Percentiles rank a stretch among this genome's conserved stretches.
Evolutionary conservation across 768 basidiomycete genomes (phyloP).

Genomic region (Pleurotus tuber-regium): DNA sequence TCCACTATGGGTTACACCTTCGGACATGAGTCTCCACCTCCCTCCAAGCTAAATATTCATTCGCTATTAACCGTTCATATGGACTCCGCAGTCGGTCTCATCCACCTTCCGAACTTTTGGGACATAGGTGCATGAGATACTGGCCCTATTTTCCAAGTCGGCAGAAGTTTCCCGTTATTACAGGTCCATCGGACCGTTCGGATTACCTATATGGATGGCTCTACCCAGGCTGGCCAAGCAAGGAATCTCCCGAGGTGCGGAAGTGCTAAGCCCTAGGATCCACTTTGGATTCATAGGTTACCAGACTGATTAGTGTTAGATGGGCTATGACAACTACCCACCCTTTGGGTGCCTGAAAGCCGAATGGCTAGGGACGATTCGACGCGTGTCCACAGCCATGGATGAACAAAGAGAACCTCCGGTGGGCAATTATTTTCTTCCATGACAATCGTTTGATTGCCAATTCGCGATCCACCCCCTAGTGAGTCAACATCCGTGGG

Average conservation of each 20-base stretch:
- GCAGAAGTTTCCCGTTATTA: neutral
- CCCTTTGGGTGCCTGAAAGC: neutral
- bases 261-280: neutral
- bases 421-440: neutral
- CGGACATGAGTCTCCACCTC: neutral
- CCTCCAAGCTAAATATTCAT: neutral
- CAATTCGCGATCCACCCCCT: neutral
- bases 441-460: neutral
- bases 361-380: neutral
- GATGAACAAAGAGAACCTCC: neutral
- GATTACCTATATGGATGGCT: neutral
- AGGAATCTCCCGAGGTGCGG: neutral
- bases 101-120: constrained; percentile 1
- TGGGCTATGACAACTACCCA: too few relatives aligned
- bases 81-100: neutral
- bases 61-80: neutral
- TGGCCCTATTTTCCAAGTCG: neutral
- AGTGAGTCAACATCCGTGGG: neutral
- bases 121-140: neutral
- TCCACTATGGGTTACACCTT: neutral
- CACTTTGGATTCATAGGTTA: neutral
- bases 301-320: neutral
- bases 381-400: neutral
- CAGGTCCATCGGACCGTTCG: constrained; percentile 8
- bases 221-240: neutral